Evolutionary conservation across 495 filamentous ascomycete species (phyloP).

Genomic region (Lepraria neglecta): DNA sequence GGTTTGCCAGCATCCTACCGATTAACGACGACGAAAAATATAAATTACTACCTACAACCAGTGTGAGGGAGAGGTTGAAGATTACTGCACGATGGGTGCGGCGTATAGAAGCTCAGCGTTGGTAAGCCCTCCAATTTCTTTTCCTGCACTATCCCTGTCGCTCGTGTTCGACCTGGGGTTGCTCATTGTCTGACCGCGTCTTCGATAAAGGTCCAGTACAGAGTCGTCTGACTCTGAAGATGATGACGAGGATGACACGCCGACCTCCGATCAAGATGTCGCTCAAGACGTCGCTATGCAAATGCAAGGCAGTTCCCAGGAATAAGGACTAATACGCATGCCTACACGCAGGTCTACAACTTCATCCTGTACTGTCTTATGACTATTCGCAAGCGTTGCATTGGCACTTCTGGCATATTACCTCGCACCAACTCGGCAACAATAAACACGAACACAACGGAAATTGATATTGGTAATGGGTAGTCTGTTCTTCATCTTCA

Average conservation of each 20-base stretch:
- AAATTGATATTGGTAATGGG: not conserved
- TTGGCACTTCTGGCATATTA: conserved; percentile 19
- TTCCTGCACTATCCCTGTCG: conserved; percentile 14
- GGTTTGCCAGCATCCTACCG: conserved; percentile 79
- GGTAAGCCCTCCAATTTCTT: conserved; percentile 44
- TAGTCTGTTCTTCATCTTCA: not conserved
- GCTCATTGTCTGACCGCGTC: conserved; percentile 19
- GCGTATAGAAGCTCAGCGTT: conserved; percentile 62
- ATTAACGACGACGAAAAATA: conserved; percentile 76
- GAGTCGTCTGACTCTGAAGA: conserved; percentile 19
- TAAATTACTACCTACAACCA: conserved; percentile 58
- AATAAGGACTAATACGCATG: conserved; percentile 19
- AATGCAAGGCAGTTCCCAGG: not conserved
- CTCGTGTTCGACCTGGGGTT: conserved; percentile 23
- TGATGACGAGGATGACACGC: conserved; percentile 9
- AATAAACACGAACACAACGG: not conserved
- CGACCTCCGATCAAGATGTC: conserved; percentile 1
- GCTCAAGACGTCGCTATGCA: conserved; percentile 1
- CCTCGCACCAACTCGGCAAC: conserved; percentile 11
- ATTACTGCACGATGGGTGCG: conserved; percentile 69
- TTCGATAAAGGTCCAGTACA: conserved; percentile 17
- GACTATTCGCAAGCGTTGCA: conserved; percentile 26
- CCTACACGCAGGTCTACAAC: conserved; percentile 28
- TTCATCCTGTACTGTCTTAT: conserved; percentile 32
- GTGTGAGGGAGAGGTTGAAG: conserved; percentile 74